Conservation (phyloP, 768 basidiomycete genomes). For the Psilocybe sp. region DNA sequence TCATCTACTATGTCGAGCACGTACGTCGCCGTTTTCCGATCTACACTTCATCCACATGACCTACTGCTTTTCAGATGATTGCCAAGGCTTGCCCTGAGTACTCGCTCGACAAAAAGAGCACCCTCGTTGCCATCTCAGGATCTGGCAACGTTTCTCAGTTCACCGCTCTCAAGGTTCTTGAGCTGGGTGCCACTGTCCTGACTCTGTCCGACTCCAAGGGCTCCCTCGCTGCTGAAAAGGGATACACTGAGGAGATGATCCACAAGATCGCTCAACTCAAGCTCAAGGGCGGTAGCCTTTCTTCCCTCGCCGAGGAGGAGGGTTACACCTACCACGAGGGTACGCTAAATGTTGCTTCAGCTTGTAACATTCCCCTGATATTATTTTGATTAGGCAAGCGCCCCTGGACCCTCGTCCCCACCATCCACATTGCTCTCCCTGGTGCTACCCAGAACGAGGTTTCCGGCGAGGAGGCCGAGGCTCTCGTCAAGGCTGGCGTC, state of each 20-base stretch:
- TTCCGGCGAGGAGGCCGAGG: conserved; percentile 65
- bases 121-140: conserved; percentile 57
- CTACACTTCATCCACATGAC: neutral
- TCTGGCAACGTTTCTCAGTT: conserved; percentile 76
- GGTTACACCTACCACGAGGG: conserved; percentile 51
- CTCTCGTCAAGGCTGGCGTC: conserved; percentile 64
- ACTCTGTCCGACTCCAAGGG: conserved; percentile 78
- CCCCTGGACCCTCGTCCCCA: conserved; percentile 65
- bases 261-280: conserved; percentile 50
- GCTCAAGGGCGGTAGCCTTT: conserved; percentile 48
- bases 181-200: conserved; percentile 69
- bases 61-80: conserved; percentile 42
- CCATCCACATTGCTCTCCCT: conserved; percentile 67
- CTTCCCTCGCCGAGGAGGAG: conserved; percentile 29
- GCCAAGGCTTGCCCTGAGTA: conserved; percentile 56
- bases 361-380: neutral
- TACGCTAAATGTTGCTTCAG: conserved; percentile 5
- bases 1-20: conserved; percentile 75
- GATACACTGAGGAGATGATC: conserved; percentile 58
- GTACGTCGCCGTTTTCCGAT: conserved; percentile 34
- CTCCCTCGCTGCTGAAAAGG: conserved; percentile 53
- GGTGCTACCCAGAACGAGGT: conserved; percentile 74
- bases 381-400: conserved; percentile 40
- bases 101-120: conserved; percentile 42
- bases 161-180: conserved; percentile 75